phyloP scores from a whole-genome alignment of 2,329 filamentous ascomycete species.

The Nigrospora sphaerica region DNA sequence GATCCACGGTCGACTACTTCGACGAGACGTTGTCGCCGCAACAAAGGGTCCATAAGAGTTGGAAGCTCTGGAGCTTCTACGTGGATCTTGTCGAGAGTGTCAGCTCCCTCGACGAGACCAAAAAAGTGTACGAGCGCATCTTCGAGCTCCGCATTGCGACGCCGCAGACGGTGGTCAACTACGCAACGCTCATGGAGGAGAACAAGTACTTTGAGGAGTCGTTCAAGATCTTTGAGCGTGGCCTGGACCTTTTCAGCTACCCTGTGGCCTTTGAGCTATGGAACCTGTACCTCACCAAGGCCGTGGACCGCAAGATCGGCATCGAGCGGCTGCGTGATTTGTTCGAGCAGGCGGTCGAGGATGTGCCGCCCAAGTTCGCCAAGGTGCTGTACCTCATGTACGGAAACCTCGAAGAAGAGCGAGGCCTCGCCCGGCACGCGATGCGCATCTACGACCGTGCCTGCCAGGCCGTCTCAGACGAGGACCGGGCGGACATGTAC shows the following conservation, averaged over 20 bases:
- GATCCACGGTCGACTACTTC: conserved; percentile 98
- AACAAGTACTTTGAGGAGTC: conserved; percentile 94
- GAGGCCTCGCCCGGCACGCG: conserved; percentile 86
- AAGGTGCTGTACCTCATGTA: conserved; percentile 98
- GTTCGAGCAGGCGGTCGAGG: conserved; percentile 94
- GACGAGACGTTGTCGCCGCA: conserved; percentile 91
- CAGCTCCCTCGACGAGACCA: conserved; percentile 82
- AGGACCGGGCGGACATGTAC: conserved; percentile 95
- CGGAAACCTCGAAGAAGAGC: conserved; percentile 91
- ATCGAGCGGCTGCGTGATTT: conserved; percentile 91
- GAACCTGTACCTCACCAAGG: conserved; percentile 97
- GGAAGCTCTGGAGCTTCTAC: conserved; percentile 99
- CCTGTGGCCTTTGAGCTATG: conserved; percentile 97
- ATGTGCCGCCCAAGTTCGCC: conserved; percentile 90
- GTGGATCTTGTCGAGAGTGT: conserved; percentile 96
- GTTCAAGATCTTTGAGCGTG: conserved; percentile 95
- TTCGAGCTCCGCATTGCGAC: conserved; percentile 98
- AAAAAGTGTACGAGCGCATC: conserved; percentile 91
- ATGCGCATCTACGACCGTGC: conserved; percentile 99
- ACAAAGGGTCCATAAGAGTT: conserved; percentile 96
- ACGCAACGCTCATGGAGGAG: conserved; percentile 90
- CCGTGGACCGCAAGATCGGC: conserved; percentile 89
- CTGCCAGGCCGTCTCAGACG: conserved; percentile 87
- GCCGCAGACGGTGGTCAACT: conserved; percentile 97
- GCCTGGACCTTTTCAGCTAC: conserved; percentile 96